Conservation (phyloP, 192 early-diverging fungal species). For the Anaeromyces robustus region DNA sequence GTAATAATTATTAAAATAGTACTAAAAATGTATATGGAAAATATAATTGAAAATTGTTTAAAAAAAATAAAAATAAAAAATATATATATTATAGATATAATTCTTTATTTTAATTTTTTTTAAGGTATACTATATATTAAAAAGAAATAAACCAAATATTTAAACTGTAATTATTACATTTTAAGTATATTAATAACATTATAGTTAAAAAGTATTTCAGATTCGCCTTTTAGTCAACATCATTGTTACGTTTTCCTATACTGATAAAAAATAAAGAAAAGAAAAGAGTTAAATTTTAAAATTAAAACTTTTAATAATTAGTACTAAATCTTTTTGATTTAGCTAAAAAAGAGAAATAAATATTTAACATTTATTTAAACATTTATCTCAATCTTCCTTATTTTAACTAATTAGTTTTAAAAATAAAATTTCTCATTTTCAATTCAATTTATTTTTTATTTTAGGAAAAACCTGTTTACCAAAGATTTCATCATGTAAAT, state of each 20-base stretch:
- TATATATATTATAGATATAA: no score
- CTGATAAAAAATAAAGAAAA: neutral
- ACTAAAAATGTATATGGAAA: no score
- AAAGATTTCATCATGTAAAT: neutral
- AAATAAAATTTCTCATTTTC: neutral
- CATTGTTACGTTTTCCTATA: neutral
- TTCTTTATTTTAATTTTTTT: no score
- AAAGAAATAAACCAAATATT: no score
- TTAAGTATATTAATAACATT: neutral
- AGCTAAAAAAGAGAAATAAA: neutral
- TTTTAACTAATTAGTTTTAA: neutral
- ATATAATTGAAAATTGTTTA: no score
- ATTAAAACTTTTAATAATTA: neutral
- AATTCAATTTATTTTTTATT: neutral
- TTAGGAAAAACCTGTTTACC: neutral
- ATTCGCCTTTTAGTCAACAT: neutral
- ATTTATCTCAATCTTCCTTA: neutral
- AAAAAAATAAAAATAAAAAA: no score
- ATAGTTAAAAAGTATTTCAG: neutral
- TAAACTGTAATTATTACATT: no score
- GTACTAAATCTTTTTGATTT: neutral
- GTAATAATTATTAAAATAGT: no score
- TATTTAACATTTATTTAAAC: neutral
- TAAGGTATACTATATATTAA: no score
- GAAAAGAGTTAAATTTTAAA: neutral